Conservation (phyloP, 2,329 filamentous ascomycete species). For the Talaromyces sp. region DNA sequence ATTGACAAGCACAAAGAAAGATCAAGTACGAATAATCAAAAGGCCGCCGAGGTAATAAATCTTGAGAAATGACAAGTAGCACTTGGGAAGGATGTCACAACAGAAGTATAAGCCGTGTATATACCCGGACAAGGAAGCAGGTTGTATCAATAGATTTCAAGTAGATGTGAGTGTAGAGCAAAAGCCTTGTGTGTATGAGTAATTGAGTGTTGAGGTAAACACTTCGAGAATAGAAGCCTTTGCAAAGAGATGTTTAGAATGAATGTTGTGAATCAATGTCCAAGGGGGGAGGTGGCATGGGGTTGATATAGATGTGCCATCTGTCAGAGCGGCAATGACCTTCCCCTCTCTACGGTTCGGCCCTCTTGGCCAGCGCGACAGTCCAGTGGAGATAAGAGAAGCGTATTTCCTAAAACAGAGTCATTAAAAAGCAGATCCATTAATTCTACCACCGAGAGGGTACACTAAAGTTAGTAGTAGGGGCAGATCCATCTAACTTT, state of each 20-base stretch:
- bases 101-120: neutral
- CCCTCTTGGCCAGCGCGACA: neutral
- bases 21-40: neutral
- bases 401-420: neutral
- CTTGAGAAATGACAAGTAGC: neutral
- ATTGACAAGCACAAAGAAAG: neutral
- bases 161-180: neutral
- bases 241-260: neutral
- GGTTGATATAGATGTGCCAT: slow-evolving; percentile 6
- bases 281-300: neutral
- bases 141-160: neutral
- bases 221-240: neutral
- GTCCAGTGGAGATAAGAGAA: neutral
- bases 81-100: neutral
- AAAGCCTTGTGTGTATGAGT: neutral
- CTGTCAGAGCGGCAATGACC: slow-evolving; percentile 1
- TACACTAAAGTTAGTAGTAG: slow-evolving; percentile 6
- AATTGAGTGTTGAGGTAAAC: neutral
- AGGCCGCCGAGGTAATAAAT: neutral
- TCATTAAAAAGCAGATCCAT: neutral
- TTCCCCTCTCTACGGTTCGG: neutral
- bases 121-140: neutral
- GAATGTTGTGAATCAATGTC: neutral
- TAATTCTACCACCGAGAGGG: slow-evolving; percentile 2
- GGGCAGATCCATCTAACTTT: neutral